Percentiles rank a stretch among this genome's conserved stretches.
These are phyloP conservation scores for Paramecium bursaria DNA, from an alignment of 73 alveolate genomes.

Conservation along the genomic window DNA sequence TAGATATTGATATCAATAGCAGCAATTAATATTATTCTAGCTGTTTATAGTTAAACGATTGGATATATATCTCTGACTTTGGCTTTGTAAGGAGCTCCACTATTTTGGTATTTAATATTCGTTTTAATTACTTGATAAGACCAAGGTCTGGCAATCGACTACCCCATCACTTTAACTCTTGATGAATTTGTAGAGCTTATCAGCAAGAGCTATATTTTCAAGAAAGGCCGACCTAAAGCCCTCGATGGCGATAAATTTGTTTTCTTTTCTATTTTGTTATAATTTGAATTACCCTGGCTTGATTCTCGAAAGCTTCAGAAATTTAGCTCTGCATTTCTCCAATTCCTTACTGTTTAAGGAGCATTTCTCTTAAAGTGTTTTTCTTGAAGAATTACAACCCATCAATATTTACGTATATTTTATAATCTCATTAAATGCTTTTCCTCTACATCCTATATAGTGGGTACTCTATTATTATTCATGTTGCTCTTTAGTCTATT, in stretches of 20 bases:
- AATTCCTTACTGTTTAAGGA: conserved; percentile 37
- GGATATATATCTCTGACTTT: conserved; percentile 42
- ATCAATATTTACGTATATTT: too few species aligned
- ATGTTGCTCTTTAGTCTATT: too few species aligned
- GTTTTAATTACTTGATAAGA: conserved; percentile 20
- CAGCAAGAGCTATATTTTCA: conserved; percentile 12
- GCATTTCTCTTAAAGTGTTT: conserved; percentile 46
- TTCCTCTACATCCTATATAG: too few species aligned
- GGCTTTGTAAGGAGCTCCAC: conserved; percentile 46
- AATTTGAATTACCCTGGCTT: conserved; percentile 36
- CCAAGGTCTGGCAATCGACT: conserved; percentile 10
- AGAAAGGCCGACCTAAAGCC: conserved; percentile 48
- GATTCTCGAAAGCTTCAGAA: conserved; percentile 5
- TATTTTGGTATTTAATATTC: not conserved
- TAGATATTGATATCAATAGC: conserved; percentile 20
- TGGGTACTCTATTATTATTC: too few species aligned
- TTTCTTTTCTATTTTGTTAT: not conserved
- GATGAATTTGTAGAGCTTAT: conserved; percentile 31
- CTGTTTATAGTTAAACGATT: conserved; percentile 8
- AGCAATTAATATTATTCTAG: conserved; percentile 34
- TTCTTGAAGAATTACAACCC: conserved; percentile 56
- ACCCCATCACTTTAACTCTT: conserved; percentile 12
- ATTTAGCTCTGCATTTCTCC: conserved; percentile 27
- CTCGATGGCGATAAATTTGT: conserved; percentile 7
- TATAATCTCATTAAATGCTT: too few species aligned